Conservation (phyloP, 495 filamentous ascomycete species). For the Neurospora sp. region DNA sequence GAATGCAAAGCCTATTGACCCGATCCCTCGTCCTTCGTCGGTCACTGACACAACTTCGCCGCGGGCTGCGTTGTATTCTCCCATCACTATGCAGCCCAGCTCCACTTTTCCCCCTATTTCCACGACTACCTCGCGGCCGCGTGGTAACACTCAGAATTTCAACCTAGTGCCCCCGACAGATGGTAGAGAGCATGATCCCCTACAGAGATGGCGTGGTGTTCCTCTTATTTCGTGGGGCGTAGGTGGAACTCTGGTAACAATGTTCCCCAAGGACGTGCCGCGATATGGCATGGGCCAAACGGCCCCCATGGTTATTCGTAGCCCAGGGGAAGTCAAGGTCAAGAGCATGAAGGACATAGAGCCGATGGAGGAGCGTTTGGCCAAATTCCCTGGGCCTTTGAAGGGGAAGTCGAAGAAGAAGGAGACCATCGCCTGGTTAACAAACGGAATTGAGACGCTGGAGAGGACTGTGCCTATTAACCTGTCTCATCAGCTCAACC, state of each 20-base stretch:
- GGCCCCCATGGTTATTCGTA: conserved; percentile 69
- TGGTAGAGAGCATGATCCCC: conserved; percentile 65
- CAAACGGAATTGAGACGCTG: conserved; percentile 57
- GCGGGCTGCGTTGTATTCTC: conserved; percentile 19
- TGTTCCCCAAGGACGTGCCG: conserved; percentile 81
- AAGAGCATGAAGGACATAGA: conserved; percentile 58
- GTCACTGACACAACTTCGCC: conserved; percentile 49
- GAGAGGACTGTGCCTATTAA: conserved; percentile 50
- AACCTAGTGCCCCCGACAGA: conserved; percentile 55
- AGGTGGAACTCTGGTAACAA: conserved; percentile 71
- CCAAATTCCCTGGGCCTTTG: conserved; percentile 82
- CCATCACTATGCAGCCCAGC: conserved; percentile 5
- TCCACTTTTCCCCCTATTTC: conserved; percentile 2
- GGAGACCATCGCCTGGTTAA: conserved; percentile 77
- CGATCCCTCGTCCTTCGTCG: conserved; percentile 58
- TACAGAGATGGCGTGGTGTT: conserved; percentile 81
- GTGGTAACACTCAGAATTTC: conserved; percentile 32
- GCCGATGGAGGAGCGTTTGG: conserved; percentile 57
- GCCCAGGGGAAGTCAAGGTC: conserved; percentile 74
- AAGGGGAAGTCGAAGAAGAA: conserved; percentile 91
- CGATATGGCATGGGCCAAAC: conserved; percentile 67
- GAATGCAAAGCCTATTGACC: conserved; percentile 36
- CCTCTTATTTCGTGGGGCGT: conserved; percentile 85
- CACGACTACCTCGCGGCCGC: conserved; percentile 14
- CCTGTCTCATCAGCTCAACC: conserved; percentile 30